A percentile compares a stretch with the other conserved stretches of the same genome.
These are phyloP conservation scores for Neurospora sp. DNA, from an alignment of 495 filamentous ascomycete genomes.

Conservation along the genomic window DNA sequence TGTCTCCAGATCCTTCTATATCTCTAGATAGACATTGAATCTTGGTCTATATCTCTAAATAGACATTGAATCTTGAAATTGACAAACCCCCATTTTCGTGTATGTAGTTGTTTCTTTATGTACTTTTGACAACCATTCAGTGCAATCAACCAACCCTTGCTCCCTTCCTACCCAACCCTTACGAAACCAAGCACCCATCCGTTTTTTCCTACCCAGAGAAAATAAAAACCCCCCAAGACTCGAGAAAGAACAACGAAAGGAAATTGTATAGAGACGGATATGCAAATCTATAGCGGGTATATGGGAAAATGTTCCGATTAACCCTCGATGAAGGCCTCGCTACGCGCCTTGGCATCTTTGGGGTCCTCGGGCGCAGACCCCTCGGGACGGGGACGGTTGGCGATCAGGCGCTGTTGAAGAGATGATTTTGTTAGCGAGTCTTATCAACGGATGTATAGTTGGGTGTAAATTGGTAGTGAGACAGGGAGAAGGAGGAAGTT, in stretches of 20 bases:
- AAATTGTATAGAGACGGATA: not conserved
- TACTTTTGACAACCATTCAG: not conserved
- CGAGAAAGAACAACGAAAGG: not conserved
- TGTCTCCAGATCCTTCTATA: not conserved
- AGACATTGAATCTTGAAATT: not conserved
- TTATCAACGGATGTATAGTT: not conserved
- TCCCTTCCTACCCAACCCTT: not conserved
- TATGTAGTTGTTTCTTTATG: not conserved
- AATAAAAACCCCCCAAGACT: not conserved
- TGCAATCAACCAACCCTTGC: not conserved
- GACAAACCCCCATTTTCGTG: not conserved
- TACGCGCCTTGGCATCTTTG: slow-evolving; percentile 25
- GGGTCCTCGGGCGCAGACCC: slow-evolving; percentile 20
- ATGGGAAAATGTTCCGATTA: slow-evolving; percentile 2
- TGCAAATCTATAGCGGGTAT: not conserved
- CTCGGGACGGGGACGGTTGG: slow-evolving; percentile 23
- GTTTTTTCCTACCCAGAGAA: not conserved
- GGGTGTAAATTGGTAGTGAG: not conserved
- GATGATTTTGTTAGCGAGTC: not conserved
- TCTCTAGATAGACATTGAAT: not conserved
- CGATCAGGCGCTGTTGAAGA: slow-evolving; percentile 27
- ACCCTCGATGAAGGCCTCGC: slow-evolving; percentile 27
- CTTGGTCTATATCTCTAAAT: not conserved
- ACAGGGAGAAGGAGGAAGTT: not conserved
- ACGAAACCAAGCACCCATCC: not conserved